Percentiles rank a stretch among this genome's conserved stretches.
Conservation (phyloP, 2,329 filamentous ascomycete genomes). For the Fusarium sp. region DNA sequence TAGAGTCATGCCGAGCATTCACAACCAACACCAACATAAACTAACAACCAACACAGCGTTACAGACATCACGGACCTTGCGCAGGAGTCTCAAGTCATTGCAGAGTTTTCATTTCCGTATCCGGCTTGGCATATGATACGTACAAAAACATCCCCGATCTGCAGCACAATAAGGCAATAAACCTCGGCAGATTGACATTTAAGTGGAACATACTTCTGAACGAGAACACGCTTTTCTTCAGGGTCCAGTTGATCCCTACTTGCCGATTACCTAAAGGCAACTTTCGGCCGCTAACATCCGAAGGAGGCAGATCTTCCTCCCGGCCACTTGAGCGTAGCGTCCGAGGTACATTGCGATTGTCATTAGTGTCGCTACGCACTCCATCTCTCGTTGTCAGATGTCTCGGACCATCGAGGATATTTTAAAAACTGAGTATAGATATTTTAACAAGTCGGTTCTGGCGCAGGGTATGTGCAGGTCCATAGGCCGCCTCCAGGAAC, state of each 20-base stretch:
- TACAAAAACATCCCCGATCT: background rate
- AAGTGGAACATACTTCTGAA: background rate
- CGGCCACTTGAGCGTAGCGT: background rate
- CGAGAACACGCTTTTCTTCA: background rate
- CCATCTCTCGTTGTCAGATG: no score
- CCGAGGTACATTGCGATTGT: no score
- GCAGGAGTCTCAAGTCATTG: no score
- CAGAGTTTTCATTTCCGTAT: background rate
- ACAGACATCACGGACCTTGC: background rate
- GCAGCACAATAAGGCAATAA: background rate
- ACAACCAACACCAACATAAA: background rate
- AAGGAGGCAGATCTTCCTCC: background rate
- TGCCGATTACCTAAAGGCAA: background rate
- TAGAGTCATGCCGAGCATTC: background rate
- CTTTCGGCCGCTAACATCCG: no score
- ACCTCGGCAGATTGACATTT: background rate
- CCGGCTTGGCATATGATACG: background rate
- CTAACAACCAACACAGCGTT: constrained; percentile 1
- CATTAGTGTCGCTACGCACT: no score
- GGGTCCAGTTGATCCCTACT: background rate
- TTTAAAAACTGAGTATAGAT: no score
- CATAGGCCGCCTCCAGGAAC: no score
- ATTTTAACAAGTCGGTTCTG: no score
- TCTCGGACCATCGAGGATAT: no score
- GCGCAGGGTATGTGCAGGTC: no score